Percentiles rank a stretch among this genome's conserved stretches.
These are phyloP conservation scores for Fusarium newnesense DNA, from an alignment of 2,329 filamentous ascomycete species.

Conservation along the genomic window DNA sequence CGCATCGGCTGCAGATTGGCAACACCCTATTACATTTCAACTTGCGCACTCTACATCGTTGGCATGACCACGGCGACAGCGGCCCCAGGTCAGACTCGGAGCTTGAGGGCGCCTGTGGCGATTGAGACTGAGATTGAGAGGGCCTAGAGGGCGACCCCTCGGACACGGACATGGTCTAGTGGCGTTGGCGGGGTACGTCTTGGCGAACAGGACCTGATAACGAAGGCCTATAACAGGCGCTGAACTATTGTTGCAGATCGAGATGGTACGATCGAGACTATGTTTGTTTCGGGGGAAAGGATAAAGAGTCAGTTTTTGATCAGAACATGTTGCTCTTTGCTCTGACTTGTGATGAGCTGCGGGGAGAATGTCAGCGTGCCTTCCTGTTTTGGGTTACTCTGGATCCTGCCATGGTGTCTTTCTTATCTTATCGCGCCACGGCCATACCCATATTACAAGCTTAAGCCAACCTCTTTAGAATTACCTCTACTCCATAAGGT, in stretches of 20 bases:
- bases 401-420: neutral
- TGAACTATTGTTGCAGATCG: neutral
- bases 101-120: slow-evolving; percentile 16
- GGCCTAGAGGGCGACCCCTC: slow-evolving; percentile 9
- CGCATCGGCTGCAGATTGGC: slow-evolving; percentile 17
- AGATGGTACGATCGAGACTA: neutral
- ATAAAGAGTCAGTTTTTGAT: neutral
- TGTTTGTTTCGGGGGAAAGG: neutral
- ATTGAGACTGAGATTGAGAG: slow-evolving; percentile 3
- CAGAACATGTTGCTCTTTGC: neutral
- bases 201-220: neutral
- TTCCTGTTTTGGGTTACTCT: neutral
- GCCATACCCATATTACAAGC: neutral
- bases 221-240: neutral
- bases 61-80: slow-evolving; percentile 23
- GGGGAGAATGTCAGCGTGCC: slow-evolving; percentile 9
- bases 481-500: too few relatives aligned
- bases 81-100: slow-evolving; percentile 7
- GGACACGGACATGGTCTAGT: slow-evolving; percentile 13
- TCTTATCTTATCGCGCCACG: neutral
- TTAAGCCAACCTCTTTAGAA: neutral
- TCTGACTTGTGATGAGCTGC: neutral
- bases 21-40: slow-evolving; percentile 19
- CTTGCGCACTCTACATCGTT: slow-evolving; percentile 21
- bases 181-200: neutral